These are phyloP conservation scores for Pleurotus sapidus DNA, from an alignment of 768 basidiomycete genomes.

Conservation along the genomic window DNA sequence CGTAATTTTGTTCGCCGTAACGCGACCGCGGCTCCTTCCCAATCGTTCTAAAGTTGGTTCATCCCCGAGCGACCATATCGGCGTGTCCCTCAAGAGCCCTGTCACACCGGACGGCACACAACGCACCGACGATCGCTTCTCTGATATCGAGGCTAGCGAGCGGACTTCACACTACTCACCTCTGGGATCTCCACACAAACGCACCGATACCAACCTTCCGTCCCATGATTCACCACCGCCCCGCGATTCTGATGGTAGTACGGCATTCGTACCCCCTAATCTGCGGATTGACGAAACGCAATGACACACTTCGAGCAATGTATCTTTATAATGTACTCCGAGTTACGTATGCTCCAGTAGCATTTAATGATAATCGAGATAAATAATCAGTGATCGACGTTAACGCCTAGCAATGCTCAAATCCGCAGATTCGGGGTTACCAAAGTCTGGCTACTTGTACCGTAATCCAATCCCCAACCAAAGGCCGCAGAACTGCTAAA, in stretches of 20 bases:
- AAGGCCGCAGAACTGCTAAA: too few species aligned
- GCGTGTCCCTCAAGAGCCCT: constrained; percentile 34
- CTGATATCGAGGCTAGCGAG: not conserved
- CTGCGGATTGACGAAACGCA: too few species aligned
- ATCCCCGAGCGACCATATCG: not conserved
- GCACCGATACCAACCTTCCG: not conserved
- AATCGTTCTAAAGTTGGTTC: not conserved
- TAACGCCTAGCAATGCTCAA: too few species aligned
- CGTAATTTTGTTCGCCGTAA: constrained; percentile 4
- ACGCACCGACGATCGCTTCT: not conserved
- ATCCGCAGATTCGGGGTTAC: too few species aligned
- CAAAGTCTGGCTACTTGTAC: too few species aligned
- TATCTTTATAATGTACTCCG: too few species aligned
- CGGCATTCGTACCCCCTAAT: not conserved
- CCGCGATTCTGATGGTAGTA: not conserved
- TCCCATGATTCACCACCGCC: not conserved
- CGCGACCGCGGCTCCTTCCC: constrained; percentile 4
- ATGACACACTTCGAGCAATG: too few species aligned
- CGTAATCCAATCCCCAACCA: too few species aligned
- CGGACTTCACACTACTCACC: not conserved
- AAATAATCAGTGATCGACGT: too few species aligned
- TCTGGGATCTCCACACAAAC: not conserved
- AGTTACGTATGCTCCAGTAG: too few species aligned
- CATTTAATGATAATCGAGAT: too few species aligned
- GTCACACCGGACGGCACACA: not conserved